phyloP scores from a whole-genome alignment of 176 grass and related monocot genomes.

The Urochloa ruziziensis region DNA sequence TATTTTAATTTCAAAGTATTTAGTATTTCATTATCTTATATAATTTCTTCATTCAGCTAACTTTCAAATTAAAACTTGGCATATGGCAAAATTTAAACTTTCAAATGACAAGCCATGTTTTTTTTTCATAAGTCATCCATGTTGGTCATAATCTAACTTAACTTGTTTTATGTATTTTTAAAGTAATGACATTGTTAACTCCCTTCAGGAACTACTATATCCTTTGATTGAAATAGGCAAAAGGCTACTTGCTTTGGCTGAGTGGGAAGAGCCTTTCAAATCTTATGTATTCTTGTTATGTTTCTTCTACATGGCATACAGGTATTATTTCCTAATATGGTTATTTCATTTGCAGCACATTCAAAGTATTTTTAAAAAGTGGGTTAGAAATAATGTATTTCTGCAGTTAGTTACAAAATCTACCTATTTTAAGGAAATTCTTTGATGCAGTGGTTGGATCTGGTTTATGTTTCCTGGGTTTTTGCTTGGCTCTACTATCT shows the following conservation, averaged over 20 bases:
- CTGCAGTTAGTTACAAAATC: not conserved
- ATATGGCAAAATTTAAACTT: not conserved
- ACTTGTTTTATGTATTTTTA: not conserved
- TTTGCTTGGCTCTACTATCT: constrained; percentile 54
- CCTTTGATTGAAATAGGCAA: constrained; percentile 84
- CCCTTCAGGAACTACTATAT: constrained; percentile 80
- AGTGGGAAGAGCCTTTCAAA: constrained; percentile 89
- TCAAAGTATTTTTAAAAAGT: not conserved
- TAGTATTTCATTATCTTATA: no score
- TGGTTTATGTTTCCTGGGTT: constrained; percentile 64
- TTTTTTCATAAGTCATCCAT: no score
- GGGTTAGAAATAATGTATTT: not conserved
- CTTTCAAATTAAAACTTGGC: not conserved
- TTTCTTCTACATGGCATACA: constrained; percentile 68
- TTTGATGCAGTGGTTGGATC: constrained; percentile 59
- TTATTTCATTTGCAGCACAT: not conserved
- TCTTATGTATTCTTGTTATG: constrained; percentile 71
- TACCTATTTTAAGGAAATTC: not conserved
- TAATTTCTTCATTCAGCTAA: not conserved
- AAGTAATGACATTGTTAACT: not conserved
- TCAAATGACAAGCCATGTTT: no score
- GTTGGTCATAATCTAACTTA: not conserved
- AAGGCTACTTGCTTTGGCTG: constrained; percentile 51
- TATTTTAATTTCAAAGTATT: not conserved
- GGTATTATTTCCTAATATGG: constrained; percentile 34